phyloP scores from a whole-genome alignment of 1,139 yeast genomes.

The Hyphopichia khmerensis region DNA sequence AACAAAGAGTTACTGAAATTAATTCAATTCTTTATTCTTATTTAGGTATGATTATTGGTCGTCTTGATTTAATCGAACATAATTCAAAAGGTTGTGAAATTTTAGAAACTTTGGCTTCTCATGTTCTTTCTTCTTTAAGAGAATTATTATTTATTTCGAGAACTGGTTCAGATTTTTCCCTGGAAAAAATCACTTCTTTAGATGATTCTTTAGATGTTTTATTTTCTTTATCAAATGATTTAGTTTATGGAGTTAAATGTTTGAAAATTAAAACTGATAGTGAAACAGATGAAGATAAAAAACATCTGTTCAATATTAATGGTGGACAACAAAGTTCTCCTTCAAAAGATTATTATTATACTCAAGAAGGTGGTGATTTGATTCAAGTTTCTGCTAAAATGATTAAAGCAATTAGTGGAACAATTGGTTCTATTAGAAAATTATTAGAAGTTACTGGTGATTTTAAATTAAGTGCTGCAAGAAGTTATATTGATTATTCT shows the following conservation, averaged over 20 bases:
- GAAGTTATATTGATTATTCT: constrained; percentile 73
- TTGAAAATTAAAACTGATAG: constrained; percentile 56
- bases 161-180: constrained; percentile 46
- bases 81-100: constrained; percentile 68
- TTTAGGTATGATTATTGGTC: constrained; percentile 68
- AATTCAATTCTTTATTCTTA: constrained; percentile 68
- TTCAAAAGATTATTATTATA: constrained; percentile 47
- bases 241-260: constrained; percentile 63
- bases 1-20: constrained; percentile 71
- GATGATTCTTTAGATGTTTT: constrained; percentile 59
- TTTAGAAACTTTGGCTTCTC: constrained; percentile 65
- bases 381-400: constrained; percentile 62
- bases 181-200: constrained; percentile 43
- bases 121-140: constrained; percentile 59
- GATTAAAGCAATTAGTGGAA: constrained; percentile 55
- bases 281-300: constrained; percentile 32
- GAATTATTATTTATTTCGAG: constrained; percentile 66
- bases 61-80: constrained; percentile 73
- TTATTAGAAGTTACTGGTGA: constrained; percentile 62
- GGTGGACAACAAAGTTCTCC: constrained; percentile 6
- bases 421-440: constrained; percentile 45
- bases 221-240: constrained; percentile 60
- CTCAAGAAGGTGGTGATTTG: constrained; percentile 66
- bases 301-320: constrained; percentile 7
- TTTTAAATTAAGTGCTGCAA: constrained; percentile 61